Base-by-base conservation (phyloP, 176 grass and related monocot genomes). In the Hyparrhenia diplandra region DNA sequence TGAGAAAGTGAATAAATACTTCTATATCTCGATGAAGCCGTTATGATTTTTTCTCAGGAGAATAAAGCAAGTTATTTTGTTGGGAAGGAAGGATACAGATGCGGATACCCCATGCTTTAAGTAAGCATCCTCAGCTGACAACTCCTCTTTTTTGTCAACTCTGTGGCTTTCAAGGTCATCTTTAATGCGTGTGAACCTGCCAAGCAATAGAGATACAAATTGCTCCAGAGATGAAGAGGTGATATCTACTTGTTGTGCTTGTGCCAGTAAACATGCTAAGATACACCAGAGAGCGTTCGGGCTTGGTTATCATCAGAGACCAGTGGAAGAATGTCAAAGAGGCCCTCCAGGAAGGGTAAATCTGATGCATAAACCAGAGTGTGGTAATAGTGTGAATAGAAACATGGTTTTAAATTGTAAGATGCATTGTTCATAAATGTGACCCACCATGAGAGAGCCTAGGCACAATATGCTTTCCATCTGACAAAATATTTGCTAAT, bases 401-500 rank as follows among this genome's bases (percentile, higher is more conserved):
- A 74, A 72, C 69, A 67, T 43, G 64, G 23, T 86, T 85, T 67
- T 71, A 72, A 84, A 77, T 70, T 42, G 9, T 78, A 64, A 51
- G 35, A 77, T 51, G 24, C 31, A 79, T 64, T 79, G 45, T 76
- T 78, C 62, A 79, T 61, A 76, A 83, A 69, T 51, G 10, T 69
- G 61, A 84, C 89, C 70, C 82, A 95, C 95, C 92, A 24, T 83
- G 72, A 25, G 70, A 77, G 74, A 98, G 45, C 63, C 35, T 71
- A 69, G 76, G 84, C 54, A 88, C 29, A 60, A 91, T 78, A 77
- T 91, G 76, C 57, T 88, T 81, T 81, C 88, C 86, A 87, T 98
- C 92, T 27, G 86, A 69, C 66, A 95, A 89, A 80, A 95, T 73
- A 93, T 98, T 98, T 78, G 92, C 92, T 64, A 93, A 77, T 89